A percentile compares a stretch with the other conserved stretches of the same genome.
Evolutionary conservation across 2,329 filamentous ascomycete genomes (phyloP).

Genomic region (Venturia effusa): DNA sequence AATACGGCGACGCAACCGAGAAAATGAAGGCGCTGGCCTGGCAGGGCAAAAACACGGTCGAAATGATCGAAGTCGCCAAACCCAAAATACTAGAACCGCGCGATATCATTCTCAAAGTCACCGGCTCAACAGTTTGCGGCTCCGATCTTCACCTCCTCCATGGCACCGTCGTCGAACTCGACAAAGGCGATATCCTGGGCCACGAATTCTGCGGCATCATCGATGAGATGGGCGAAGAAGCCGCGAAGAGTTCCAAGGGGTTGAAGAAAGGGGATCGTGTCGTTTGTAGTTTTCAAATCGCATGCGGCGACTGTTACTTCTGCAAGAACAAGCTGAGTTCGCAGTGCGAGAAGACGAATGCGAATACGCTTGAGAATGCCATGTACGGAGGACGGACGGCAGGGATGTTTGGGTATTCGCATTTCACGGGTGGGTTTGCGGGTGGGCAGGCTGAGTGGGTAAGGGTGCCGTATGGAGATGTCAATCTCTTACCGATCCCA

Average conservation of each 20-base stretch:
- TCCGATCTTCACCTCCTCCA: conserved; percentile 49
- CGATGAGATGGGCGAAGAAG: conserved; percentile 32
- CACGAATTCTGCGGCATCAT: conserved; percentile 43
- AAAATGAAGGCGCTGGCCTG: conserved; percentile 74
- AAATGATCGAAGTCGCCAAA: conserved; percentile 53
- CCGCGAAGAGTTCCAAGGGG: conserved; percentile 32
- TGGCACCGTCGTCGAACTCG: conserved; percentile 35
- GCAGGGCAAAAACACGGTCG: conserved; percentile 71
- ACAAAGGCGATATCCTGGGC: conserved; percentile 41
- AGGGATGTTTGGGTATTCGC: conserved; percentile 45
- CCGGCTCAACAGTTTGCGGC: conserved; percentile 51
- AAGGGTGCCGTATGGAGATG: conserved; percentile 67
- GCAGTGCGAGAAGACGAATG: conserved; percentile 70
- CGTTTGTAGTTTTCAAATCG: conserved; percentile 80
- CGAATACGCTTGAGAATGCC: conserved; percentile 56
- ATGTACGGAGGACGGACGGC: conserved; percentile 73
- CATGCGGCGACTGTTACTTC: conserved; percentile 57
- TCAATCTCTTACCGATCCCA: conserved; percentile 71
- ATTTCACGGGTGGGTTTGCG: conserved; percentile 78
- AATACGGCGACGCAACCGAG: conserved; percentile 42
- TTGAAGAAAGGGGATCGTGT: conserved; percentile 46
- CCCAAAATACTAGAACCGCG: conserved; percentile 61
- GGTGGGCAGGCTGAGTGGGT: conserved; percentile 84
- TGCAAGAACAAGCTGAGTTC: conserved; percentile 70
- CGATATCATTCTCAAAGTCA: conserved; percentile 75